Base-by-base conservation (phyloP, 768 basidiomycete genomes). In the Pleurotus giganteus region DNA sequence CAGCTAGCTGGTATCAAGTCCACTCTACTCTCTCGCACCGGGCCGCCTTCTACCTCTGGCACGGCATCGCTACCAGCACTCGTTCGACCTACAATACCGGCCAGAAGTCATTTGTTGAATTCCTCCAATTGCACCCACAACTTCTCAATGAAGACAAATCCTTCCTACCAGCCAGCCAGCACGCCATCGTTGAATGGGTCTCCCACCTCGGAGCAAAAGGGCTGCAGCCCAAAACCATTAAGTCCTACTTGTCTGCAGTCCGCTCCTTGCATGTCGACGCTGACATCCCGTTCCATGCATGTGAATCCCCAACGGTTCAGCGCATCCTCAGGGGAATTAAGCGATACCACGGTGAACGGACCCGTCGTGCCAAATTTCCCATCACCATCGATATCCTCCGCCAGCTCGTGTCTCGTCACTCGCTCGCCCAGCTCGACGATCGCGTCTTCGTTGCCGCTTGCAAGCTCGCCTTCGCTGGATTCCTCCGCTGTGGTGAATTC, bases 21-120 rank as follows among this genome's bases (percentile, higher is more conserved):
- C 17, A 47, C 45, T 24, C 23, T 47, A n/a, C 17, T n/a, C 27
- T 19, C 27, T 47, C 45, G n/a, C 17, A n/a, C 6, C 17, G n/a
- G 6, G 45, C 26, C 2, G 45, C 23, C 6, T 47, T 47, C 45
- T 47, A 24, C 29, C 57, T 58, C 29, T 58, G 19, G 17, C 54
- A 58, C 45, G 57, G 57, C 19, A 45, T 58, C 28, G 54, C 57
- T 29, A 23, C 54, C 39, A 31, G 17, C 46, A 58, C 57, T 24
- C 46, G 43, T 4, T 11, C 39, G 12, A 56, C 54, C 15, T 56
- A 58, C 43, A 32, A 44, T 11, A 34, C 54, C 2, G 54, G 27
- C 17, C 44, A 72, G 44, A 46, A 57, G 2, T 69, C 62, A 1
- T 74, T 66, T 58, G 45, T 70, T 49, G 55, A 68, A 26, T 71